Conservation (phyloP, 768 basidiomycete species). For the Podaxis rugospora region DNA sequence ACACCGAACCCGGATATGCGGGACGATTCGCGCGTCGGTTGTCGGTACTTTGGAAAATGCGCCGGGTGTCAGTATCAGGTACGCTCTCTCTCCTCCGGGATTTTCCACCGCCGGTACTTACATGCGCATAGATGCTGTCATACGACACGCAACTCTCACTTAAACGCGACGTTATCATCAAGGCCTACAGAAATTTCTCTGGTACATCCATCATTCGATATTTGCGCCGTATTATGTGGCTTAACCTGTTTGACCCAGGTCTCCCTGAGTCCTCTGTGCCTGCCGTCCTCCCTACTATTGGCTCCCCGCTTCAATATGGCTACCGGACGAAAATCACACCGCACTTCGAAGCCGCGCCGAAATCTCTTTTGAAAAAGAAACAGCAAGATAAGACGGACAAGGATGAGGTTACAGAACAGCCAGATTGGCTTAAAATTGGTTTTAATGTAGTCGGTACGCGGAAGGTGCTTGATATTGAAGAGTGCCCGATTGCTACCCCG, state of each 20-base stretch:
- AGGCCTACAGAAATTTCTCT: conserved; percentile 80
- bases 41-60: conserved; percentile 86
- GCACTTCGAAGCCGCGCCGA: conserved; percentile 82
- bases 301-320: conserved; percentile 84
- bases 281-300: conserved; percentile 63
- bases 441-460: conserved; percentile 79
- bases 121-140: conserved; percentile 65
- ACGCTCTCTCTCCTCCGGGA: conserved; percentile 10
- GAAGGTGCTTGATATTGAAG: conserved; percentile 90
- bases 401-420: conserved; percentile 25
- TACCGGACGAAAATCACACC: conserved; percentile 98
- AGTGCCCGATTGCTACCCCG: conserved; percentile 87
- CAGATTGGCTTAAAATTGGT: conserved; percentile 80
- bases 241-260: conserved; percentile 29
- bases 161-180: conserved; percentile 82
- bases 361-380: conserved; percentile 21
- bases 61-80: conserved; percentile 96
- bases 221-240: conserved; percentile 2
- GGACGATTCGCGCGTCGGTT: conserved; percentile 61
- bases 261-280: conserved; percentile 59
- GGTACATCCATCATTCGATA: conserved; percentile 24
- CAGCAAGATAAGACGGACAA: conserved; percentile 3
- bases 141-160: conserved; percentile 83
- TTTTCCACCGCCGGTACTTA: neutral
- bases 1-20: conserved; percentile 60